phyloP scores from a whole-genome alignment of 176 grass and related monocot genomes.

The Bolboschoenus planiculmis region DNA sequence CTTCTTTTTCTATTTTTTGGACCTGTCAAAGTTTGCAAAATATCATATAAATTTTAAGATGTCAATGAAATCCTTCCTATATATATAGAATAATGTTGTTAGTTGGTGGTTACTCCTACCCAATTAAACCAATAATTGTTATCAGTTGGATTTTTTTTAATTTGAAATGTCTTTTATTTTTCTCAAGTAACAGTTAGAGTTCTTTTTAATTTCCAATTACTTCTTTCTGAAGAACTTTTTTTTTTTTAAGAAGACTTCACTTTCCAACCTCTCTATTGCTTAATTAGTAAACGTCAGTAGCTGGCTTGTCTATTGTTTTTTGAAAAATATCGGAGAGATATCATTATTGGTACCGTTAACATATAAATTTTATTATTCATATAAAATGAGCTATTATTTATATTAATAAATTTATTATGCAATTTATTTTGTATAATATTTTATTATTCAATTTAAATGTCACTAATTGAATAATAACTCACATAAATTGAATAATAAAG shows the following conservation, averaged over 20 bases:
- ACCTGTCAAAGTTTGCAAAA: not conserved
- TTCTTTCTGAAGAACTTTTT: not conserved
- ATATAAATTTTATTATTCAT: no score
- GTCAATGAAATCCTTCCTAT: not conserved
- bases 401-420: no score
- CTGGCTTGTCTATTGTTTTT: not conserved
- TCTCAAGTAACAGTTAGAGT: not conserved
- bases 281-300: not conserved
- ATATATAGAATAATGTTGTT: not conserved
- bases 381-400: no score
- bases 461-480: no score
- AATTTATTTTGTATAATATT: no score
- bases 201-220: not conserved
- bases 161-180: not conserved
- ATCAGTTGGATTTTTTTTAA: not conserved
- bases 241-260: not conserved
- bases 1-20: not conserved
- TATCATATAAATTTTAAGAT: not conserved
- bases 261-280: not conserved
- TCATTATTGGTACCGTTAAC: no score
- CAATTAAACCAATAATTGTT: constrained; percentile 5
- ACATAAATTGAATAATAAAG: no score
- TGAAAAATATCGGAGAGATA: no score
- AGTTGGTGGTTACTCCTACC: not conserved
- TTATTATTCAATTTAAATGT: no score